Percentiles rank a stretch among this genome's conserved stretches.
Evolutionary conservation across 371 early-diverging fungal genomes (phyloP).

Genomic region (Circinella umbellata): DNA sequence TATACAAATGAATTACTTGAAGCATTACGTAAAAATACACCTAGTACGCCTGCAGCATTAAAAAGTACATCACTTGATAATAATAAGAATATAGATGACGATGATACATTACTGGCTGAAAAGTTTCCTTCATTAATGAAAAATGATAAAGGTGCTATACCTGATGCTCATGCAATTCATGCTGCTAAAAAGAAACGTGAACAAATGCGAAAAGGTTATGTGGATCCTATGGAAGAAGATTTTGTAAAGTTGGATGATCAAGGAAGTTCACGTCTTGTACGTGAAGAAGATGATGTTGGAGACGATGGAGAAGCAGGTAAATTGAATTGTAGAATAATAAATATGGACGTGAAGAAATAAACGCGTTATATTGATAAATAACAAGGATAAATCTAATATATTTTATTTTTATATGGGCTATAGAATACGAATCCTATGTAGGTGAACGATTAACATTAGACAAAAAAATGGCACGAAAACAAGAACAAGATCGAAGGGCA

Average conservation of each 20-base stretch:
- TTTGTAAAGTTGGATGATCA: constrained; percentile 44
- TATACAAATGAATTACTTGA: constrained; percentile 39
- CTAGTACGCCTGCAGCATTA: constrained; percentile 35
- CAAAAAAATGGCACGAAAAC: constrained; percentile 40
- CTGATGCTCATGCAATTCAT: constrained; percentile 51
- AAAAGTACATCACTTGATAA: constrained; percentile 11
- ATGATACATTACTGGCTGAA: constrained; percentile 41
- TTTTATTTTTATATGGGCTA: not conserved
- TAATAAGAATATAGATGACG: constrained; percentile 8
- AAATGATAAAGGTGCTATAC: constrained; percentile 36
- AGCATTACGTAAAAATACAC: constrained; percentile 43
- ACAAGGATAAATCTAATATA: too few species aligned
- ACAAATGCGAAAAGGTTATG: constrained; percentile 42
- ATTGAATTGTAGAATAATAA: too few species aligned
- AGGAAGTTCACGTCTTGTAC: constrained; percentile 42
- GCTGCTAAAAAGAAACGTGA: constrained; percentile 63
- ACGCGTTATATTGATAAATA: too few species aligned
- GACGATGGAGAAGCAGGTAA: constrained; percentile 57
- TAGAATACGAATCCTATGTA: constrained; percentile 55
- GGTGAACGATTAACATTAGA: constrained; percentile 47
- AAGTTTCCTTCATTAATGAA: constrained; percentile 47
- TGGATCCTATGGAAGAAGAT: constrained; percentile 33
- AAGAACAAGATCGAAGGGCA: constrained; percentile 46
- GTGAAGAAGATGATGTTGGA: constrained; percentile 60
- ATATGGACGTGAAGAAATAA: too few species aligned